Conservation (phyloP, 1,284 basidiomycete species). For the Chondrostereum purpureum region DNA sequence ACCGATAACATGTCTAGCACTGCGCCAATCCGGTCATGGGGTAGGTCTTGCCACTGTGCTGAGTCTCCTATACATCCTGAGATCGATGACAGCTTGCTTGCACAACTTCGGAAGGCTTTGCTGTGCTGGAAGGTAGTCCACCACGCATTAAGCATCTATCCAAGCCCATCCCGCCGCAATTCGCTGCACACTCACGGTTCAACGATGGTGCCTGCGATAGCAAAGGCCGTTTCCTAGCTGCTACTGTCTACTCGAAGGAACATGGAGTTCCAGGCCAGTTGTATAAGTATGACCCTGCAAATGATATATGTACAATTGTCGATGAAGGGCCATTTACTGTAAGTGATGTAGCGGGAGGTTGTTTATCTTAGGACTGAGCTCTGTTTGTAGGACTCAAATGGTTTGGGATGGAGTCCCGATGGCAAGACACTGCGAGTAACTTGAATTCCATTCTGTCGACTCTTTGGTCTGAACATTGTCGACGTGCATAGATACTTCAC, state of each 20-base stretch:
- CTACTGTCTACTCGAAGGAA: conserved; percentile 47
- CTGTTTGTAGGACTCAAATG: conserved; percentile 49
- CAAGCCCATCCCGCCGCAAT: conserved; percentile 38
- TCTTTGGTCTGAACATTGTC: conserved; percentile 6
- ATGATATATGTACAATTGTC: conserved; percentile 38
- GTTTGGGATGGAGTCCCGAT: conserved; percentile 57
- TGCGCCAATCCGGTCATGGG: conserved; percentile 39
- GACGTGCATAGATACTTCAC: conserved; percentile 51
- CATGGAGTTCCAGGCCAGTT: conserved; percentile 46
- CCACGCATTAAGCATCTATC: conserved; percentile 30
- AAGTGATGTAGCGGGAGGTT: conserved; percentile 14
- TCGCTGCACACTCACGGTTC: conserved; percentile 45
- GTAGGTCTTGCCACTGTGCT: conserved; percentile 28
- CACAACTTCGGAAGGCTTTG: conserved; percentile 46
- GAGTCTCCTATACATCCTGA: too few species aligned
- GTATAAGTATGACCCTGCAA: conserved; percentile 51
- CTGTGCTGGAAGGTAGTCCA: conserved; percentile 35
- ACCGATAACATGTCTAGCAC: conserved; percentile 46
- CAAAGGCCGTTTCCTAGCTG: conserved; percentile 58
- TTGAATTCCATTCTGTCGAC: conserved; percentile 2
- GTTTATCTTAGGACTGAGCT: conserved; percentile 9
- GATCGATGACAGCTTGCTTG: conserved; percentile 47
- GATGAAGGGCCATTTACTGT: conserved; percentile 66
- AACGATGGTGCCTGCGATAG: conserved; percentile 67
- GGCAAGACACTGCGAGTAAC: conserved; percentile 48